phyloP scores from a whole-genome alignment of 1,284 basidiomycete species.

The Cryptococcus sp. region DNA sequence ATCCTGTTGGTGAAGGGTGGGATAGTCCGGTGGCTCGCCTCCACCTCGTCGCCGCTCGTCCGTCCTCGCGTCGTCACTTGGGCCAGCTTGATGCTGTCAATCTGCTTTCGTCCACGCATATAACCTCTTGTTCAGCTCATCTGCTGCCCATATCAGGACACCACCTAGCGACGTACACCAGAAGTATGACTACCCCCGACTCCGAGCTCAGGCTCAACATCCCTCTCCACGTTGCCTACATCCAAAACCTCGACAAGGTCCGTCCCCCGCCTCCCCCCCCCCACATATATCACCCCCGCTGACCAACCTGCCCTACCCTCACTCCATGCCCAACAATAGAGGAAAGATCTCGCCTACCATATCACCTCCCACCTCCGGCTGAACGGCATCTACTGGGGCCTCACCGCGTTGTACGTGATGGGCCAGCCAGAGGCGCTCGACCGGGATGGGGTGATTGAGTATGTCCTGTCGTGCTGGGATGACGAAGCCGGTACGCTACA shows the following conservation, averaged over 20 bases:
- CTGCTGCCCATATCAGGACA: not conserved
- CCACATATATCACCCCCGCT: not conserved
- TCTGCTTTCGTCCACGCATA: not conserved
- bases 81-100: not conserved
- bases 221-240: conserved; percentile 66
- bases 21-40: too few relatives aligned
- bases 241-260: conserved; percentile 68
- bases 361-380: conserved; percentile 89
- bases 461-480: conserved; percentile 92
- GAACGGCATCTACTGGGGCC: conserved; percentile 96
- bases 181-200: too few relatives aligned
- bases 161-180: too few relatives aligned
- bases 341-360: conserved; percentile 84
- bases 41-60: too few relatives aligned
- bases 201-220: conserved; percentile 38
- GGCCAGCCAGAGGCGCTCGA: conserved; percentile 70
- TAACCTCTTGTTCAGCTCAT: not conserved
- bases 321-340: conserved; percentile 57
- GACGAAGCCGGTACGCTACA: conserved; percentile 69
- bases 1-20: not conserved
- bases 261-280: conserved; percentile 9
- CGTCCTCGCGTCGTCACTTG: not conserved
- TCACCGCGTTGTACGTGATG: conserved; percentile 82
- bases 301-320: not conserved
- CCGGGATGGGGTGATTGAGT: conserved; percentile 77